Percentiles rank a stretch among this genome's conserved stretches.
Evolutionary conservation across 352 stramenopile species (phyloP).

Genomic region (Phytophthora pistaciae): DNA sequence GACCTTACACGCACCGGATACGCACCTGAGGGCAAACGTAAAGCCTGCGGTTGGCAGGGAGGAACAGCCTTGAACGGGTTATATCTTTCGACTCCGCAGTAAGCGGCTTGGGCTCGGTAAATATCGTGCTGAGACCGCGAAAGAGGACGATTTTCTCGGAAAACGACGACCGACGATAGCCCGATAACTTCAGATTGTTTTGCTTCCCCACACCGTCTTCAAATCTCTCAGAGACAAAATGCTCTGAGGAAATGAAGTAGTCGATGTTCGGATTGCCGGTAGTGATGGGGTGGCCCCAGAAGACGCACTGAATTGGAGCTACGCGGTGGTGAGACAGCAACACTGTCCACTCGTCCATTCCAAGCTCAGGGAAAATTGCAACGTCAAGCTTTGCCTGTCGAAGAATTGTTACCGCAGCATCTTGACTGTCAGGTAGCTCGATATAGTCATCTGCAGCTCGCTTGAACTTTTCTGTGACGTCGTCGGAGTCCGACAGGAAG

Average conservation of each 20-base stretch:
- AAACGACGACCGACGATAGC: constrained; percentile 51
- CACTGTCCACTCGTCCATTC: constrained; percentile 84
- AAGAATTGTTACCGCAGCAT: constrained; percentile 50
- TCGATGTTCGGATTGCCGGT: constrained; percentile 79
- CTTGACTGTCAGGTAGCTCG: constrained; percentile 44
- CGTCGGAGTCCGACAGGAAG: constrained; percentile 56
- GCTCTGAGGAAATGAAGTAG: constrained; percentile 83
- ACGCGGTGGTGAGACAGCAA: constrained; percentile 78
- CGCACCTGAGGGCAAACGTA: constrained; percentile 67
- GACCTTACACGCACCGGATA: background rate
- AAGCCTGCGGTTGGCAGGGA: constrained; percentile 52
- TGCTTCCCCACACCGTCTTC: constrained; percentile 3
- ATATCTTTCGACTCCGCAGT: constrained; percentile 26
- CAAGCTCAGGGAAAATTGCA: constrained; percentile 83
- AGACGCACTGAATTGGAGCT: constrained; percentile 77
- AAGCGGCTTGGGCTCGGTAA: constrained; percentile 34
- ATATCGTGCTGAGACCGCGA: constrained; percentile 70
- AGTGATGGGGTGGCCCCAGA: constrained; percentile 90
- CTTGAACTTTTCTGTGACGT: constrained; percentile 55
- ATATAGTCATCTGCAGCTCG: constrained; percentile 55
- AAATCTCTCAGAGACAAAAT: constrained; percentile 50
- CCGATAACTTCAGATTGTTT: constrained; percentile 12
- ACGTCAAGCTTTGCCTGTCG: constrained; percentile 71
- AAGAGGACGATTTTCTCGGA: constrained; percentile 82
- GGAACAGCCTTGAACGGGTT: constrained; percentile 43